Percentiles rank a stretch among this genome's conserved stretches.
Evolutionary conservation across 2,329 filamentous ascomycete species (phyloP).

Genomic region (Fusarium pseudograminearum): DNA sequence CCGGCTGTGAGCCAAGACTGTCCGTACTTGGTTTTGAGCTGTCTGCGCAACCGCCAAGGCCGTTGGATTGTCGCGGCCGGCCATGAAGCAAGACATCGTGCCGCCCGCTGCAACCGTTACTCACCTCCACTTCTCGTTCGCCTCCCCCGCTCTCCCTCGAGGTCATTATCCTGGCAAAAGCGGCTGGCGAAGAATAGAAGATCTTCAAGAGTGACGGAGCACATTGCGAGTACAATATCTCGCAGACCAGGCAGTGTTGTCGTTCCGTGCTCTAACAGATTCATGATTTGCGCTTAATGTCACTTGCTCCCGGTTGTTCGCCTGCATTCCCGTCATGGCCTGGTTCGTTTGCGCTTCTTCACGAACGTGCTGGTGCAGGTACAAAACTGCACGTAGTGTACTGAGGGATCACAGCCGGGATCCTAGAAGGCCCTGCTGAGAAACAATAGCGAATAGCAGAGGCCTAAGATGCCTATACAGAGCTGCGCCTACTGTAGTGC

Average conservation of each 20-base stretch:
- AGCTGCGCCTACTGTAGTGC: constrained; percentile 22
- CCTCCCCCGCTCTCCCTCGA: constrained; percentile 42
- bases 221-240: not conserved
- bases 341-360: constrained; percentile 30
- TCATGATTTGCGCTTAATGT: constrained; percentile 5
- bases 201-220: constrained; percentile 10
- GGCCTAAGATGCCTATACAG: constrained; percentile 19
- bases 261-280: constrained; percentile 20
- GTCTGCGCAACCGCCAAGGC: constrained; percentile 23
- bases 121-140: constrained; percentile 43
- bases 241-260: constrained; percentile 2
- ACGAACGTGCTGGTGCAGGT: constrained; percentile 46
- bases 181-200: constrained; percentile 6
- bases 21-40: constrained; percentile 16
- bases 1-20: constrained; percentile 7
- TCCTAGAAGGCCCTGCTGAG: constrained; percentile 27
- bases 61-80: constrained; percentile 31
- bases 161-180: constrained; percentile 22
- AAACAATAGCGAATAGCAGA: constrained; percentile 45
- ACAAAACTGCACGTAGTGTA: constrained; percentile 22
- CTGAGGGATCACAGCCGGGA: constrained; percentile 32
- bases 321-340: constrained; percentile 28
- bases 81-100: constrained; percentile 46
- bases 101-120: constrained; percentile 44
- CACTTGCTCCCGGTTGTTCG: constrained; percentile 18